Conservation (phyloP, 345 rosid species). For the Geranium brycei region DNA sequence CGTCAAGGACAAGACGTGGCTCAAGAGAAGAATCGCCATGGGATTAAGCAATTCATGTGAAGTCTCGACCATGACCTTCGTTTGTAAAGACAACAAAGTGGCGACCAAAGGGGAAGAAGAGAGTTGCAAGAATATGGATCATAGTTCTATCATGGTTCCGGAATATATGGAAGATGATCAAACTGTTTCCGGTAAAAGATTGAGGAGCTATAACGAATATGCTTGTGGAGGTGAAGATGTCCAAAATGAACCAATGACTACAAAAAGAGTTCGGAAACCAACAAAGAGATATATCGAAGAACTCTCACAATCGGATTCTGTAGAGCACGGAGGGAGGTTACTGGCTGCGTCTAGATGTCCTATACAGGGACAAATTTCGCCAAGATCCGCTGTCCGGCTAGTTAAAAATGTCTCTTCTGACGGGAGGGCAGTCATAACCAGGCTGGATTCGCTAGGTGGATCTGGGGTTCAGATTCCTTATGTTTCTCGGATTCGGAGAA, state of each 20-base stretch:
- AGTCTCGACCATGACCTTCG: conserved; percentile 36
- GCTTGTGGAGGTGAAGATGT: conserved; percentile 33
- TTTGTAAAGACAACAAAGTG: conserved; percentile 40
- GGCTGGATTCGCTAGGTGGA: conserved; percentile 75
- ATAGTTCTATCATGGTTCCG: conserved; percentile 16
- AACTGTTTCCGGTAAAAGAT: conserved; percentile 21
- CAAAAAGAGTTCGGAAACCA: conserved; percentile 75
- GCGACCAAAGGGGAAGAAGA: conserved; percentile 23
- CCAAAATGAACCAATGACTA: conserved; percentile 37
- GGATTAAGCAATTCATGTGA: conserved; percentile 61
- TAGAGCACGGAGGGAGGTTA: conserved; percentile 32
- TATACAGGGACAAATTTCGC: conserved; percentile 21
- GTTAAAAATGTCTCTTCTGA: conserved; percentile 31
- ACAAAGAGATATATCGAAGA: conserved; percentile 85
- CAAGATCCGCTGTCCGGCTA: conserved; percentile 31
- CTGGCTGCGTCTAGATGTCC: conserved; percentile 22
- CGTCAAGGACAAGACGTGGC: conserved; percentile 89
- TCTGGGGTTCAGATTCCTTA: conserved; percentile 66
- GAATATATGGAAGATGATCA: conserved; percentile 23
- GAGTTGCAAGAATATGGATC: conserved; percentile 17
- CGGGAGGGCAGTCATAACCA: conserved; percentile 42
- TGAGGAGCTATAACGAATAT: conserved; percentile 21
- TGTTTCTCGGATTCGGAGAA: conserved; percentile 76
- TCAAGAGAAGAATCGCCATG: conserved; percentile 73
- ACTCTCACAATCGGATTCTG: conserved; percentile 48